phyloP scores from a whole-genome alignment of 352 stramenopile species.

The Globisporangium recalcitrans region DNA sequence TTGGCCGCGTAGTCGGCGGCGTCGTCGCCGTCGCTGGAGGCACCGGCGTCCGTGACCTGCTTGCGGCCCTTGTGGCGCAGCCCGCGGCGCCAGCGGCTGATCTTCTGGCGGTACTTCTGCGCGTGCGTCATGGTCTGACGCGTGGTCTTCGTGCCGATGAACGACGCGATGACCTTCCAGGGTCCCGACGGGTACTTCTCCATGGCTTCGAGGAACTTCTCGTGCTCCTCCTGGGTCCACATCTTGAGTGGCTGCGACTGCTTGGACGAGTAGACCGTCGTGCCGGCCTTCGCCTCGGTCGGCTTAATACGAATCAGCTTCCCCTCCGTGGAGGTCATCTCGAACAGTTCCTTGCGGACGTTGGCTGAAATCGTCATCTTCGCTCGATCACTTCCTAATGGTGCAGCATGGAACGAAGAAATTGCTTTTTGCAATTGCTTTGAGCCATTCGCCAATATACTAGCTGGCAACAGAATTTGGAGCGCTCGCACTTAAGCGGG shows the following conservation, averaged over 20 bases:
- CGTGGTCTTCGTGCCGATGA: slow-evolving; percentile 81
- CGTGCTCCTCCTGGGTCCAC: slow-evolving; percentile 83
- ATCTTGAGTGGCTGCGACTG: slow-evolving; percentile 81
- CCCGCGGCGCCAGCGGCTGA: slow-evolving; percentile 71
- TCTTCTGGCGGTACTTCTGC: slow-evolving; percentile 85
- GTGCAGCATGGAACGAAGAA: slow-evolving; percentile 18
- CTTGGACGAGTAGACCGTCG: slow-evolving; percentile 81
- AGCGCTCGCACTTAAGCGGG: slow-evolving; percentile 56
- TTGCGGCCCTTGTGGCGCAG: slow-evolving; percentile 79
- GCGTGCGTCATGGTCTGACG: slow-evolving; percentile 92
- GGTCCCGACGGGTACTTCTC: slow-evolving; percentile 80
- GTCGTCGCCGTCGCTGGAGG: slow-evolving; percentile 29
- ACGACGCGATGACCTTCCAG: slow-evolving; percentile 80
- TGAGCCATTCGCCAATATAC: too few species aligned
- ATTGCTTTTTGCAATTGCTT: slow-evolving; percentile 16
- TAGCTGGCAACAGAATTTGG: too few species aligned
- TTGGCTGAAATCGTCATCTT: slow-evolving; percentile 84
- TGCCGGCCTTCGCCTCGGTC: slow-evolving; percentile 78
- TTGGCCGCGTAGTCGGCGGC: slow-evolving; percentile 49
- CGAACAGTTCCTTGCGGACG: slow-evolving; percentile 82
- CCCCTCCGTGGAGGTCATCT: slow-evolving; percentile 71
- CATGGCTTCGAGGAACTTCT: slow-evolving; percentile 83
- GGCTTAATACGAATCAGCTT: slow-evolving; percentile 84
- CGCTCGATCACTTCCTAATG: slow-evolving; percentile 7
- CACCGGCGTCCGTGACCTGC: slow-evolving; percentile 34